Evolutionary conservation across 2,329 filamentous ascomycete genomes (phyloP).

Genomic region (Fusarium falciforme): DNA sequence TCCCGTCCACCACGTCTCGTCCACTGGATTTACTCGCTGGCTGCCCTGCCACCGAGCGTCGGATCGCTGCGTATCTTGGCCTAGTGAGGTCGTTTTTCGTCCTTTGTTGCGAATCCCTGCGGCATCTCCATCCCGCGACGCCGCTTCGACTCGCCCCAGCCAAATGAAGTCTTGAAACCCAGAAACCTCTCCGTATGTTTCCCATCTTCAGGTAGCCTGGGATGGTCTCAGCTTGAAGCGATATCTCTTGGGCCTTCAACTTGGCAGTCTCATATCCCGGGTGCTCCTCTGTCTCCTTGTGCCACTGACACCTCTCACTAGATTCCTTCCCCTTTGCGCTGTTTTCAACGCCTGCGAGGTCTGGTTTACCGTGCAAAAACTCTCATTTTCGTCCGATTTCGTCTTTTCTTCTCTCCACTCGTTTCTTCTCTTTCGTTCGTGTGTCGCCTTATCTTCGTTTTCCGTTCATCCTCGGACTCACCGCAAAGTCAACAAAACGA

Average conservation of each 20-base stretch:
- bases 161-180: conserved; percentile 21
- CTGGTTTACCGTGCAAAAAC: conserved; percentile 41
- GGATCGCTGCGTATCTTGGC: conserved; percentile 20
- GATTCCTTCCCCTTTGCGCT: conserved; percentile 34
- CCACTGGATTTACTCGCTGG: conserved; percentile 23
- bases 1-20: conserved; percentile 15
- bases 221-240: conserved; percentile 19
- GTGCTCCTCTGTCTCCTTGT: conserved; percentile 16
- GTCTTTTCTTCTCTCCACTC: conserved; percentile 34
- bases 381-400: conserved; percentile 32
- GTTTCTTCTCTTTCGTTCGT: conserved; percentile 28
- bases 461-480: conserved; percentile 14
- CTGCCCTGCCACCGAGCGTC: conserved; percentile 22
- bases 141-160: conserved; percentile 3
- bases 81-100: conserved; percentile 33
- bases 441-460: conserved; percentile 7
- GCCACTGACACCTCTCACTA: conserved; percentile 34
- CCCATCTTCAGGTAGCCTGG: not conserved
- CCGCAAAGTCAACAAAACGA: conserved; percentile 29
- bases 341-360: conserved; percentile 35
- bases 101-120: conserved; percentile 36
- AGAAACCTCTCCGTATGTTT: conserved; percentile 23
- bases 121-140: conserved; percentile 13
- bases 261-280: conserved; percentile 21
- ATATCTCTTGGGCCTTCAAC: conserved; percentile 28